Evolutionary conservation across 2,329 filamentous ascomycete genomes (phyloP), one percentile per base, ranked within the genome.

Genomic region (Nothopassalora personata): DNA sequence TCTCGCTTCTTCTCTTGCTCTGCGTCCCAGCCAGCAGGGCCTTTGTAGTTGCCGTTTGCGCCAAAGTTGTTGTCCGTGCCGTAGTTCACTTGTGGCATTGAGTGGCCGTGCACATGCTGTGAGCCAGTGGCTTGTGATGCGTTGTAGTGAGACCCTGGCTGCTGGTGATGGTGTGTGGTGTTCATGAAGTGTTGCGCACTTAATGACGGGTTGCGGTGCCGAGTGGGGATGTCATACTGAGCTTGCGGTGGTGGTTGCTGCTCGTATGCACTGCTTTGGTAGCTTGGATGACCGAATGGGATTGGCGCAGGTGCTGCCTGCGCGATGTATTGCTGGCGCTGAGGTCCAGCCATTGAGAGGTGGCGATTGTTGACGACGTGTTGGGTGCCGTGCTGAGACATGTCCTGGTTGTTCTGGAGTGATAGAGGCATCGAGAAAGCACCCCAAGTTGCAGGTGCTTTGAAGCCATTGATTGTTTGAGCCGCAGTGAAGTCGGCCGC

Each of bases 401-500:
- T 43, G n/a, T 43, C 39, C 39, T 43, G 39, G 13, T 43, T 43
- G 39, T 43, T 43, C n/a, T 43, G 39, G 39, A 43, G 39, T 43
- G 39, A 43, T 13, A 52, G 13, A 2, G 54, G 54, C 54, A 57
- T 57, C 33, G 46, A 34, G 34, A 57, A 57, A 31, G 34, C 34
- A 28, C 54, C 54, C 54, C 54, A 57, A 4, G 54, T 52, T 33
- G 50, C 50, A 28, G 53, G 39, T 43, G 47, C 33, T n/a, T 57
- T 57, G 23, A 57, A 33, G 34, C 43, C 51, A 34, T 51, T 33
- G 31, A 57, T 57, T 10, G 54, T 57, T 11, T 34, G 43, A 28
- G 54, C 54, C 18, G 54, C 54, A n/a, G 47, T 36, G 48, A 49
- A 54, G 45, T 54, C 56, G 45, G 54, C 56, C 30, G 56, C 56